Conservation (phyloP, 2,329 filamentous ascomycete species). For the Pestalotiopsis sp. region DNA sequence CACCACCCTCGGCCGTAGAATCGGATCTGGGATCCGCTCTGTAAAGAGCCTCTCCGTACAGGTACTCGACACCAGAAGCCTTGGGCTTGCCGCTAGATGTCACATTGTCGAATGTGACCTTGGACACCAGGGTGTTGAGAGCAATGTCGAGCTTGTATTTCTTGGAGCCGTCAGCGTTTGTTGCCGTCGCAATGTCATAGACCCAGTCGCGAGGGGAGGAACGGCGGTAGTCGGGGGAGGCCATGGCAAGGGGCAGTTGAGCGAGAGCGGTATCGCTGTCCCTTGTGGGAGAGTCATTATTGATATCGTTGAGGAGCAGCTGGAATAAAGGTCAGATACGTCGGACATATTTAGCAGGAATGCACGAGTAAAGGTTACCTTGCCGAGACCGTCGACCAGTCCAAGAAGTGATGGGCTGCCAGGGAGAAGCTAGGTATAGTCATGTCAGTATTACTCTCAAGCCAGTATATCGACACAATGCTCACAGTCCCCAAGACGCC, state of each 20-base stretch:
- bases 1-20: conserved; percentile 19
- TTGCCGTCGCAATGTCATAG: conserved; percentile 48
- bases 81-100: conserved; percentile 34
- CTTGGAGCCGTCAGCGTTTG: conserved; percentile 51
- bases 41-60: conserved; percentile 50
- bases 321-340: neutral
- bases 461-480: neutral
- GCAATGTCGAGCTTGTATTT: conserved; percentile 60
- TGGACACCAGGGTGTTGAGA: conserved; percentile 49
- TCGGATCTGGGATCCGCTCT: conserved; percentile 39
- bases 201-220: conserved; percentile 61
- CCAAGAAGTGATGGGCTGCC: neutral
- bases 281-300: conserved; percentile 45
- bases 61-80: conserved; percentile 52
- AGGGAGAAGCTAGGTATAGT: neutral
- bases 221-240: conserved; percentile 44
- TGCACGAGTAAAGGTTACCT: neutral
- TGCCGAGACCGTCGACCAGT: neutral
- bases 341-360: neutral
- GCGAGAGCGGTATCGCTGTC: conserved; percentile 53
- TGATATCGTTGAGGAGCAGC: conserved; percentile 44
- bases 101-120: conserved; percentile 44
- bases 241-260: conserved; percentile 60
- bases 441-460: neutral
- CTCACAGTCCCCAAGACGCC: neutral